Base-by-base conservation (phyloP, 2,329 filamentous ascomycete species). In the Blastomyces emzantsi region DNA sequence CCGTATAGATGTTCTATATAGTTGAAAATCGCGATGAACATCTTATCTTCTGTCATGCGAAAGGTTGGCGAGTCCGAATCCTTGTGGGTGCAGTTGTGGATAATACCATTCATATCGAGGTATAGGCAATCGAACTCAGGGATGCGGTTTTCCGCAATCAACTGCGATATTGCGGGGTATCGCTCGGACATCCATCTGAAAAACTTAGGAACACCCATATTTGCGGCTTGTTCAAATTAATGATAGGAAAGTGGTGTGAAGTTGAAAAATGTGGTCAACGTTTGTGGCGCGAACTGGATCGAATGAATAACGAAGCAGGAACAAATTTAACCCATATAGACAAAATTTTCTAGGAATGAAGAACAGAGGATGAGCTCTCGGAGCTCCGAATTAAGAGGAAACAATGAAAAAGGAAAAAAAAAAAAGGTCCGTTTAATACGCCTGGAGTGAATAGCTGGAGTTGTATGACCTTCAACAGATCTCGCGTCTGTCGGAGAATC, bases 1-100 rank as follows among this genome's bases (percentile, higher is more conserved):
- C 93, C 92, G 76, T 96, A 99, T 62, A 99, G 79, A 79, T 99
- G 94, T 77, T 99, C 94, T 69, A 99, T 99, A 76, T 99, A 99
- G 79, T 97, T 97, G 85, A 99, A 99, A 72, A 99, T 99, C 64
- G 92, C 90, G 70, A 99, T 97, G 74, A 99, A 99, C 94, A 99
- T 99, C 77, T 97, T 90, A 76, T 99, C 93, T 76, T 99, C 95
- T 64, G 89, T 93, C 78, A 97, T 87, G 63, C 94, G 91, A 72
- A 95, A 95, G 1, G 90, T 91, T 3, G 92, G 87, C 74, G 93
- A 92, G 73, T 95, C 92, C 30, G 90, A 88, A 78, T 99, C 93
- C 73, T 94, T 96, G 79, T 99, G 94, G 63, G 94, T 99, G 77
- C 94, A 99, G 77, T 99, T 99, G 78, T 99, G 93, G 72, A 99